Percentiles rank a stretch among this genome's conserved stretches.
Conservation (phyloP, 1,139 yeast genomes). For the Blastobotrys arbuscula region DNA sequence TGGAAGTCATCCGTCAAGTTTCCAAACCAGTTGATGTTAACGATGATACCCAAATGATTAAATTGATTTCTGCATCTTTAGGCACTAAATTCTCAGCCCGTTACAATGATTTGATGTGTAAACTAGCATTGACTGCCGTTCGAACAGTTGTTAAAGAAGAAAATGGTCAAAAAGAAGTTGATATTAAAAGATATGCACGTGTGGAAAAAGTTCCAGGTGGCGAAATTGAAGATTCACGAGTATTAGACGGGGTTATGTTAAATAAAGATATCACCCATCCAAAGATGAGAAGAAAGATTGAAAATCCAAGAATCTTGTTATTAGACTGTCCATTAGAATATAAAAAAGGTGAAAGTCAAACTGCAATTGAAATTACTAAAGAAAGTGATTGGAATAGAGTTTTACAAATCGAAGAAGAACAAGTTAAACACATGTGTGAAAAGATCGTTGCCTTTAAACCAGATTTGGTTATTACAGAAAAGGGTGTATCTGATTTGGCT, state of each 20-base stretch:
- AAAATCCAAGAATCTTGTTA: conserved; percentile 81
- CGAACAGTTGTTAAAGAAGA: conserved; percentile 64
- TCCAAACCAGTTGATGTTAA: conserved; percentile 79
- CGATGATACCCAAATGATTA: conserved; percentile 81
- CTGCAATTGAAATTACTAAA: conserved; percentile 93
- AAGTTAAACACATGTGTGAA: conserved; percentile 82
- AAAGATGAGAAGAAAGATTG: conserved; percentile 85
- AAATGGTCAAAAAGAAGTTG: conserved; percentile 73
- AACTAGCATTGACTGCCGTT: conserved; percentile 81
- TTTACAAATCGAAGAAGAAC: conserved; percentile 96
- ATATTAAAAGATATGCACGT: conserved; percentile 86
- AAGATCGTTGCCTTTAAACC: conserved; percentile 82
- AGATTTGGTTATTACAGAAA: conserved; percentile 91
- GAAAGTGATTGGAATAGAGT: conserved; percentile 97
- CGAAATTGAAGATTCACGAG: conserved; percentile 85
- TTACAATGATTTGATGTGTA: conserved; percentile 93
- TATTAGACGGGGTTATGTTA: conserved; percentile 84
- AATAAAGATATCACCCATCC: conserved; percentile 98
- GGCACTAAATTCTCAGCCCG: conserved; percentile 92
- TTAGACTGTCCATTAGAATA: conserved; percentile 97
- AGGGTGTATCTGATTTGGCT: conserved; percentile 97
- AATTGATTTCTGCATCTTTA: conserved; percentile 82
- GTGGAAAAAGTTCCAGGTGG: conserved; percentile 98
- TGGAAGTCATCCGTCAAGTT: conserved; percentile 78
- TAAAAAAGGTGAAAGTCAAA: conserved; percentile 98